Conservation (phyloP, 176 grass and related monocot genomes). For the Hyparrhenia diplandra region DNA sequence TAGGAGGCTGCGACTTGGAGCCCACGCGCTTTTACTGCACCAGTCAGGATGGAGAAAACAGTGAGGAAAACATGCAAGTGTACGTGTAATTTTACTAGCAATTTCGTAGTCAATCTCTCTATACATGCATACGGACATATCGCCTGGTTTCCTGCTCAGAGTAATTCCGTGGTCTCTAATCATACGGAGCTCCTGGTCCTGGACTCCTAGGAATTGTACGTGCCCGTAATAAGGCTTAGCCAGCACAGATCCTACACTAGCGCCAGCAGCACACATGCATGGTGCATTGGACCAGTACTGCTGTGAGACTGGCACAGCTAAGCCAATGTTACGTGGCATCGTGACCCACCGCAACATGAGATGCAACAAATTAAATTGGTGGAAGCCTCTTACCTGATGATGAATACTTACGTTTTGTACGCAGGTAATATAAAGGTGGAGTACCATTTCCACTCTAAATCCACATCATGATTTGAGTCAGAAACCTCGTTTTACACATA, state of each 20-base stretch:
- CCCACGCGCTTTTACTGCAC: neutral
- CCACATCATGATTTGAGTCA: neutral
- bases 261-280: neutral
- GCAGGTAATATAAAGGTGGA: neutral
- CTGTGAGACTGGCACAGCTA: neutral
- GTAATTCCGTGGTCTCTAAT: neutral
- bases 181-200: no score
- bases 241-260: constrained; percentile 14
- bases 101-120: neutral
- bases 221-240: no score
- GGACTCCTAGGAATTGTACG: neutral
- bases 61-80: neutral
- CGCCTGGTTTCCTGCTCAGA: neutral
- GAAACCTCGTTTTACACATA: neutral
- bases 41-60: neutral
- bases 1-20: no score
- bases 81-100: neutral
- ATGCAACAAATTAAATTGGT: neutral
- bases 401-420: neutral
- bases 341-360: neutral
- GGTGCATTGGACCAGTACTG: neutral
- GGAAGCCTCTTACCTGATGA: neutral
- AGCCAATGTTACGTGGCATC: neutral
- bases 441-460: neutral
- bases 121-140: neutral